Evolutionary conservation across 164 flowering plant species (phyloP), one percentile per base, ranked within the genome.

Genomic region (Brasenia schreberi): DNA sequence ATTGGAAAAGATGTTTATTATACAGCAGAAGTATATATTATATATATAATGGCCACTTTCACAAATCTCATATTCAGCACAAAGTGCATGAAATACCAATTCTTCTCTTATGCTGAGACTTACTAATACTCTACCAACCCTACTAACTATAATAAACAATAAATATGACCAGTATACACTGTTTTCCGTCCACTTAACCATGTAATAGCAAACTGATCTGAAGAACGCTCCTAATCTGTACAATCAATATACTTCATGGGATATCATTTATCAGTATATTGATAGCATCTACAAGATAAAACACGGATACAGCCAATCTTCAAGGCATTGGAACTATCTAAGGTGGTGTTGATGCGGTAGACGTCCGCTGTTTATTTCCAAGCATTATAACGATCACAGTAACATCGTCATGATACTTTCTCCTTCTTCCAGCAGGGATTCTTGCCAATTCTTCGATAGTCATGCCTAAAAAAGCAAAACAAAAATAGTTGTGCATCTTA

Each of bases 331-430:
- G 39, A 58, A 14, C 56, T 17, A 62, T 66, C 71, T 68, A 75
- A 27, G 68, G 45, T 61, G 68, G 45, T 61, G 75, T 75, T 16
- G 77, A 71, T 42, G 77, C 77, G 58, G 75, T 69, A 39, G 75
- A 65, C n/a, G 67, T 71, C 5, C 77, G 72, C 68, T 71, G 77
- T 65, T 71, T 71, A 66, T 68, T 68, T 59, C 77, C 77, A 59
- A 75, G 74, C 52, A 75, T 71, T 62, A 75, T 71, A 59, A 75
- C 77, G 61, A 75, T 63, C 19, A 75, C 72, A 10, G 77, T 71
- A 43, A 75, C 77, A 66, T 75, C 77, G 23, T 75, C 77, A 56
- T 75, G 77, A 66, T 75, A 75, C 68, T 75, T 75, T 69, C 77
- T 75, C 70, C 75, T 69, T 69, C 74, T 68, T 19, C 77, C 77